A percentile compares a stretch with the other conserved stretches of the same genome.
Conservation (phyloP, 768 basidiomycete genomes). For the Gloeopeniophorella convolvens region DNA sequence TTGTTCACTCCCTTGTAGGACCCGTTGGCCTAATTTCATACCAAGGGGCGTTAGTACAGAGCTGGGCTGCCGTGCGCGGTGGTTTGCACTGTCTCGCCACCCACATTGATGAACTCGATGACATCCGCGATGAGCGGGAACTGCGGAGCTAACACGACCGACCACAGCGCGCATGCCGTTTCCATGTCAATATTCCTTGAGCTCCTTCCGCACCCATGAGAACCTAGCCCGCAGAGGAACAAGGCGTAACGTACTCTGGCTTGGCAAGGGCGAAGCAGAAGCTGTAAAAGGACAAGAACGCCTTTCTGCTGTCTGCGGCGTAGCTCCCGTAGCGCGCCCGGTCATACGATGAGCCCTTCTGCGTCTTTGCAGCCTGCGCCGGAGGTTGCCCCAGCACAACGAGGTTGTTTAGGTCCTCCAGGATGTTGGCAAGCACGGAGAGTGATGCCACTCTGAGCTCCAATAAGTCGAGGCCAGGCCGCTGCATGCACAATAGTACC, state of each 20-base stretch:
- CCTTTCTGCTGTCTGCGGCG: constrained; percentile 40
- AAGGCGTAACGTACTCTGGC: constrained; percentile 48
- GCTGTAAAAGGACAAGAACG: constrained; percentile 59
- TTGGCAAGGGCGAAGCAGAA: constrained; percentile 71
- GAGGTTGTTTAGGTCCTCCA: constrained; percentile 59
- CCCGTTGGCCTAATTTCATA: constrained; percentile 44
- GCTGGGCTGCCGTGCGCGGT: background rate
- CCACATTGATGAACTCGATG: constrained; percentile 57
- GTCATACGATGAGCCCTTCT: constrained; percentile 48
- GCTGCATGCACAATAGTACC: constrained; percentile 20
- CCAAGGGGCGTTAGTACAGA: too few relatives aligned
- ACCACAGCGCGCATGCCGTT: constrained; percentile 71
- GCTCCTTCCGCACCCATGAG: constrained; percentile 36
- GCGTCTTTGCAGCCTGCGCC: constrained; percentile 29
- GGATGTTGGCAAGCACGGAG: constrained; percentile 39
- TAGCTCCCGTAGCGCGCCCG: constrained; percentile 44
- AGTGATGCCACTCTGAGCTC: constrained; percentile 43
- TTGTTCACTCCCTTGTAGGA: constrained; percentile 75
- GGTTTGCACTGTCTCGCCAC: constrained; percentile 17
- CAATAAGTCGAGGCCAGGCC: constrained; percentile 5
- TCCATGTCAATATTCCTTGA: constrained; percentile 79
- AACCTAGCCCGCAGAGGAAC: background rate
- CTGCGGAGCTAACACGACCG: constrained; percentile 61
- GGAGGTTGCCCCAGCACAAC: constrained; percentile 44
- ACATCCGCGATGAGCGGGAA: constrained; percentile 64